Base-by-base conservation (phyloP, 768 basidiomycete species). In the Lactifluus subvellereus region DNA sequence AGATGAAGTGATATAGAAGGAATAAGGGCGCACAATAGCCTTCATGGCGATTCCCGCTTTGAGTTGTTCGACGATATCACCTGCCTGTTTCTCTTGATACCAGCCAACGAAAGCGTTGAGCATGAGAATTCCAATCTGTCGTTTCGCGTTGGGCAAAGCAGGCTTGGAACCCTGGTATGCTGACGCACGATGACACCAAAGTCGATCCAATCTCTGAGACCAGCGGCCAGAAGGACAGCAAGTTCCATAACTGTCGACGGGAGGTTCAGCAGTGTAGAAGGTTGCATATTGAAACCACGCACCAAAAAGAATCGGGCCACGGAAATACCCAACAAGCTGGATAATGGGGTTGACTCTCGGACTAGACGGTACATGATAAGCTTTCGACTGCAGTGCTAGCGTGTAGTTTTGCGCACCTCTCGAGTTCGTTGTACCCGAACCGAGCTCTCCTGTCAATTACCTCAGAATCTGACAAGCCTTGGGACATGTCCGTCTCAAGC, bases 41-140 rank as follows among this genome's bases (percentile, higher is more conserved):
- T 74, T 76, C 65, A 80, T 40, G 0, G 79, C 78, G 57, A 81
- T 80, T 45, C 77, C 79, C 13, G 78, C 78, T 69, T 79, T 80
- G 54, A 81, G 77, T 59, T 80, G 71, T 7, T 75, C 77, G 54
- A 81, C 80, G 54, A 80, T 79, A 62, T 79, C 79, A 30, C 78
- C 79, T 7, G 79, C 79, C 69, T 78, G 77, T 69, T 79, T 79
- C 67, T 79, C 78, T 67, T 80, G 78, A 54, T 78, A 79, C 79
- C 78, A 79, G 32, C 71, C 71, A 48, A 79, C 78, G 43, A 74
- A 69, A 37, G 79, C 79, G 70, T 80, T 80, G 61, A 77, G 66
- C n/a, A 71, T 47, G 22, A 77, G 68, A 22, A 77, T 77, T 27
- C 70, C 77, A 64, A 77, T 77, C 76, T 77, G 45, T 22, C 16